Percentiles rank a stretch among this genome's conserved stretches.
Evolutionary conservation across 768 basidiomycete species (phyloP).

Genomic region (Baorangia bicolor): DNA sequence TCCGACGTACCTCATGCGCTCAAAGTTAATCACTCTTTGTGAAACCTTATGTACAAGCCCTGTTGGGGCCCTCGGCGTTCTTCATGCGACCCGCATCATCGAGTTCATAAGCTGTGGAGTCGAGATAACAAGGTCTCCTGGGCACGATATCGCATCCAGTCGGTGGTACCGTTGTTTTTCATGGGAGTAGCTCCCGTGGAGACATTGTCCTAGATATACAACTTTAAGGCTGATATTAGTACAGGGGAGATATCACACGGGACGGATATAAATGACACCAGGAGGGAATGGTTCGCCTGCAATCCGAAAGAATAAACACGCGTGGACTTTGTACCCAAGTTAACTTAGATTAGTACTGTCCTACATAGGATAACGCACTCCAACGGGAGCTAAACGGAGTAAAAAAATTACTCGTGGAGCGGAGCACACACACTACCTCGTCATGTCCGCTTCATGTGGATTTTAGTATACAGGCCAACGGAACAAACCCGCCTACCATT

Average conservation of each 20-base stretch:
- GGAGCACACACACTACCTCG: background rate
- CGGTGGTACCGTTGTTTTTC: background rate
- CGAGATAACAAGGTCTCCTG: slow-evolving; percentile 4
- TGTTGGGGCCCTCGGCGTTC: slow-evolving; percentile 8
- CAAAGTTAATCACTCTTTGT: slow-evolving; percentile 12
- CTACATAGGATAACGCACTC: background rate
- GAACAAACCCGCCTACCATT: background rate
- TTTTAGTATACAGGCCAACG: background rate
- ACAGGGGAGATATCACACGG: background rate
- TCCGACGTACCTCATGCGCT: slow-evolving; percentile 15
- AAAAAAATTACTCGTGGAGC: background rate
- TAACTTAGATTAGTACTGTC: background rate
- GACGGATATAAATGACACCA: background rate
- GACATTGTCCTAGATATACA: background rate
- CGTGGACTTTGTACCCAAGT: background rate
- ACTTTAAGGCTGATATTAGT: background rate
- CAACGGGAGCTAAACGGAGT: background rate
- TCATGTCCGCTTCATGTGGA: slow-evolving; percentile 5
- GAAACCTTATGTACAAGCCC: slow-evolving; percentile 19
- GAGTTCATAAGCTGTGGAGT: slow-evolving; percentile 2
- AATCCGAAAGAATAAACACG: background rate
- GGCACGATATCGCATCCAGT: background rate
- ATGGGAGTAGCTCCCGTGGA: background rate
- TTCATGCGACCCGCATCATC: slow-evolving; percentile 14
- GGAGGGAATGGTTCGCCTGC: background rate